A percentile compares a stretch with the other conserved stretches of the same genome.
phyloP scores from a whole-genome alignment of 2,329 filamentous ascomycete genomes.

The Talaromyces sp. region DNA sequence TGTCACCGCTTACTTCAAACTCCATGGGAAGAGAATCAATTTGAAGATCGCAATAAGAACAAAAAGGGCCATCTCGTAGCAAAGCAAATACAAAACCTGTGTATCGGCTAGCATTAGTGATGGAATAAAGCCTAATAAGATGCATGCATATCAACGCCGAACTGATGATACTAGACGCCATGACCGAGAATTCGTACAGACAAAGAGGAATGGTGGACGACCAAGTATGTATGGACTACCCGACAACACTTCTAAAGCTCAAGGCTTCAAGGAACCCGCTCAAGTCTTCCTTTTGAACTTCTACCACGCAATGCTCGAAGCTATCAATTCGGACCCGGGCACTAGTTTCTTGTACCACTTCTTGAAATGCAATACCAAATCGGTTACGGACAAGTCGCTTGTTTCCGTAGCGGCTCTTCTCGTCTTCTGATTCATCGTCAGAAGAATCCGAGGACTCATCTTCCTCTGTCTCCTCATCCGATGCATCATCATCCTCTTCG shows the following conservation, averaged over 20 bases:
- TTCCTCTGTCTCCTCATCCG: constrained; percentile 64
- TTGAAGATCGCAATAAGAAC: not conserved
- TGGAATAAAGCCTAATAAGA: not conserved
- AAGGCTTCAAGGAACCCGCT: constrained; percentile 85
- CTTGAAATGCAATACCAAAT: constrained; percentile 93
- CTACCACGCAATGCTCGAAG: constrained; percentile 95
- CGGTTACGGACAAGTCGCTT: constrained; percentile 76
- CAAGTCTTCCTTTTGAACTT: constrained; percentile 95
- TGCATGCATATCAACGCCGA: constrained; percentile 11
- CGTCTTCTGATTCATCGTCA: constrained; percentile 55
- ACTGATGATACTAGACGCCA: constrained; percentile 8
- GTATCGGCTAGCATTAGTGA: not conserved
- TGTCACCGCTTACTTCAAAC: not conserved
- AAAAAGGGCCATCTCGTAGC: not conserved
- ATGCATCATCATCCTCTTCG: constrained; percentile 56
- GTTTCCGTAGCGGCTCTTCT: constrained; percentile 53
- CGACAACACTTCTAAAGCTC: constrained; percentile 83
- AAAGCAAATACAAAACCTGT: constrained; percentile 1
- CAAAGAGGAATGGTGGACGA: not conserved
- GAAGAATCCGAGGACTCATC: constrained; percentile 38
- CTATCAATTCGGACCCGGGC: constrained; percentile 88
- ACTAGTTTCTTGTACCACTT: constrained; percentile 87
- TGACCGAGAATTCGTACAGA: not conserved
- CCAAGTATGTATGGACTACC: constrained; percentile 32
- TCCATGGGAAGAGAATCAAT: not conserved